These are phyloP conservation scores for Daldinia childiae DNA, from an alignment of 495 filamentous ascomycete species.

Conservation along the genomic window DNA sequence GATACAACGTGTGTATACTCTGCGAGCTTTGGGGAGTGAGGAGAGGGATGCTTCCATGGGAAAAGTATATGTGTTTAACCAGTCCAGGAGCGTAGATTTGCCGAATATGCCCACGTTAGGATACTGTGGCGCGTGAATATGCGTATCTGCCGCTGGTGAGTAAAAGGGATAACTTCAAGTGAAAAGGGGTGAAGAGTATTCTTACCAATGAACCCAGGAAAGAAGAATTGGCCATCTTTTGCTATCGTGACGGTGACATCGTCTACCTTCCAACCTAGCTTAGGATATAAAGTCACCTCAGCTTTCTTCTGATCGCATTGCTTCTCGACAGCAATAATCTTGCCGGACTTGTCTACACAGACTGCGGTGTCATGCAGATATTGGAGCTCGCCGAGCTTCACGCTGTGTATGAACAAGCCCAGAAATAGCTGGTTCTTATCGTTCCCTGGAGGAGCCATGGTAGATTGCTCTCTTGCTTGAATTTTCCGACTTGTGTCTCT, in stretches of 20 bases:
- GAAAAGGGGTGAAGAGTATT: not conserved
- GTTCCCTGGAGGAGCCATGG: slow-evolving; percentile 23
- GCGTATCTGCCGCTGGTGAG: slow-evolving; percentile 71
- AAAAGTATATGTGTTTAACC: slow-evolving; percentile 96
- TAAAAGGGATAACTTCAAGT: not conserved
- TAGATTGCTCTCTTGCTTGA: not conserved
- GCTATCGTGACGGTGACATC: slow-evolving; percentile 53
- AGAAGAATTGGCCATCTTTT: slow-evolving; percentile 76
- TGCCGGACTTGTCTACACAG: slow-evolving; percentile 71
- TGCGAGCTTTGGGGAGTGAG: slow-evolving; percentile 56
- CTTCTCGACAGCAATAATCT: slow-evolving; percentile 67
- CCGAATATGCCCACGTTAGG: slow-evolving; percentile 94
- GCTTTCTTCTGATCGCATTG: slow-evolving; percentile 42
- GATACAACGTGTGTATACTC: slow-evolving; percentile 78
- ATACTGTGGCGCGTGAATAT: slow-evolving; percentile 94
- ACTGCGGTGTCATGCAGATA: slow-evolving; percentile 68
- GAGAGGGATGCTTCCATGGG: slow-evolving; percentile 81
- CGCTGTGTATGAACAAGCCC: slow-evolving; percentile 69
- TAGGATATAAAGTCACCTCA: slow-evolving; percentile 36
- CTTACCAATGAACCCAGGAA: slow-evolving; percentile 90
- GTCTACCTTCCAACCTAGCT: slow-evolving; percentile 49
- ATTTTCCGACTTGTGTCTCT: not conserved
- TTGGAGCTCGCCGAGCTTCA: slow-evolving; percentile 63
- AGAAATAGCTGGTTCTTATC: slow-evolving; percentile 52
- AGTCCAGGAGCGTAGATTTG: slow-evolving; percentile 85